Evolutionary conservation across 2,329 filamentous ascomycete species (phyloP), one percentile per base, ranked within the genome.

Genomic region (Ophiostoma montium): DNA sequence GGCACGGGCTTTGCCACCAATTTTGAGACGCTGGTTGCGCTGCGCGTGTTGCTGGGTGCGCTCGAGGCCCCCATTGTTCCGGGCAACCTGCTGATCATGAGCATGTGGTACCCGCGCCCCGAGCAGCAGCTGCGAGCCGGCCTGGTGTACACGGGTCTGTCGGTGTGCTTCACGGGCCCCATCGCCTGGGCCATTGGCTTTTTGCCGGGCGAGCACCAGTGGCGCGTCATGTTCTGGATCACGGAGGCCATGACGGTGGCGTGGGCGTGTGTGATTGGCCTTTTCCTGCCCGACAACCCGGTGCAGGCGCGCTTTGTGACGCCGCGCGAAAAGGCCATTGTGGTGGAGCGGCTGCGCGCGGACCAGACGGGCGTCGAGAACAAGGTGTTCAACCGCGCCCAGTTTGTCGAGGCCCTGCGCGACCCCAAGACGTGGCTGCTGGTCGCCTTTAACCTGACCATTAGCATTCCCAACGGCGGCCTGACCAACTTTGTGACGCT

Each of bases 141-240:
- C 74, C 0, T 80, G 0, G 75, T 73, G 30, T 78, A 78, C 31
- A 50, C 48, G 10, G 77, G 77, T 0, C 59, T 78, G 8, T 76
- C 74, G 1, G 76, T 78, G 32, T 75, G 76, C 1, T 67, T 78
- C 0, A 76, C 76, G 32, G 53, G 53, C 30, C 50, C 52, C 15
- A 41, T 50, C 59, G 63, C 74, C 0, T 81, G 76, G 50, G 77
- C 70, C 0, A 80, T 82, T 42, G 78, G 78, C 1, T 68, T 78
- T 53, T 77, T 78, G 54, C 65, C 68, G 35, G 76, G 74, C 13
- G 64, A 67, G 1, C 65, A 83, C 18, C 67, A 71, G 0, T 84
- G 80, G 80, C 76, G 75, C 57, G 84, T 80, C 54, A 78, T 84
- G 49, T 84, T 84, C 58, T 62, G 85, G 15, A 71, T 84, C n/a